Evolutionary conservation across 768 basidiomycete genomes (phyloP).

Genomic region (Sarcodon aspratus): DNA sequence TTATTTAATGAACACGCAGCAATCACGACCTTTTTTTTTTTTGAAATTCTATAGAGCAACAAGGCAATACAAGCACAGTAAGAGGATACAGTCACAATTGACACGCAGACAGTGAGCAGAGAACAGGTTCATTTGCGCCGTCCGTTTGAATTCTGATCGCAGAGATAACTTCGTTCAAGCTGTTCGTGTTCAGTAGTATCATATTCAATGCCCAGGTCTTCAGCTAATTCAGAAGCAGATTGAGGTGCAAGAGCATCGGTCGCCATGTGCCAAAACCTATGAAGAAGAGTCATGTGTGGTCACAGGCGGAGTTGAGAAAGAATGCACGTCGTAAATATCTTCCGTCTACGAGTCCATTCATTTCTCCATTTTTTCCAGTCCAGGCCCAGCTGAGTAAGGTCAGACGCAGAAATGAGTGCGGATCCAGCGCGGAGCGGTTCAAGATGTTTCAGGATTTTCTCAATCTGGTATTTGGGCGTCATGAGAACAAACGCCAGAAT

Average conservation of each 20-base stretch:
- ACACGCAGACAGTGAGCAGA: no score
- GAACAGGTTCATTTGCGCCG: neutral
- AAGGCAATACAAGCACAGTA: no score
- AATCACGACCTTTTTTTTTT: no score
- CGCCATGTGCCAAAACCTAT: constrained; percentile 66
- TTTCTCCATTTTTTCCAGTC: constrained; percentile 76
- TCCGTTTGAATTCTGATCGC: constrained; percentile 8
- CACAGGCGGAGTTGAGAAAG: neutral
- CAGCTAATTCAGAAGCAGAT: constrained; percentile 52
- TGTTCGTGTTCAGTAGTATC: constrained; percentile 62
- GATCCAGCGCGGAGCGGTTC: constrained; percentile 57
- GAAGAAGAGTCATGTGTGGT: neutral
- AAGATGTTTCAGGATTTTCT: constrained; percentile 36
- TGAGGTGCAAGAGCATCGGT: constrained; percentile 59
- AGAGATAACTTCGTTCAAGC: constrained; percentile 57
- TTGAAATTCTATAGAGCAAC: no score
- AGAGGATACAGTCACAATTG: no score
- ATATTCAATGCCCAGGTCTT: constrained; percentile 72
- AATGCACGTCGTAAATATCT: constrained; percentile 64
- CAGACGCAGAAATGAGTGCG: constrained; percentile 57
- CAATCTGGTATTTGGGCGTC: constrained; percentile 28
- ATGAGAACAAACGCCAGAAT: constrained; percentile 7
- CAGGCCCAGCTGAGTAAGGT: constrained; percentile 52
- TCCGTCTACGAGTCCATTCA: constrained; percentile 71
- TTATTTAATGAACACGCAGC: no score